Evolutionary conservation across 345 rosid genomes (phyloP).

Genomic region (Cochlearia excelsa): DNA sequence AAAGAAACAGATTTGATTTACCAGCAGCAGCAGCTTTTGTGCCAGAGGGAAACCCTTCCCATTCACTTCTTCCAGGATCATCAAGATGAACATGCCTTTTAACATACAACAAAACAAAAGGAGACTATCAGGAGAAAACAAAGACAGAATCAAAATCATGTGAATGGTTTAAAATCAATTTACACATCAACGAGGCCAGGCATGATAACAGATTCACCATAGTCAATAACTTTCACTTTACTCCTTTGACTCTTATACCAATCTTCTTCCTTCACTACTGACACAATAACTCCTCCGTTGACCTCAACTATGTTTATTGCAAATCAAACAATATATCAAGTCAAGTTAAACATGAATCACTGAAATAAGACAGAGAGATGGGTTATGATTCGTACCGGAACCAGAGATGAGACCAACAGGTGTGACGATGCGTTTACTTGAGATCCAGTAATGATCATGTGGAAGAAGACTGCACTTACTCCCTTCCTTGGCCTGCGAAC

Average conservation of each 20-base stretch:
- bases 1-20: conserved; percentile 28
- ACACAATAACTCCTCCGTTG: conserved; percentile 50
- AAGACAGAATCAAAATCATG: not conserved
- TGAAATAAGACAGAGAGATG: too few relatives aligned
- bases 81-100: conserved; percentile 88
- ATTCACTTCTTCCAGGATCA: conserved; percentile 96
- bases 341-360: too few relatives aligned
- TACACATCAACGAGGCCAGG: conserved; percentile 96
- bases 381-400: conserved; percentile 51
- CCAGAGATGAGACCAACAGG: conserved; percentile 66
- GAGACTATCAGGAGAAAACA: conserved; percentile 1
- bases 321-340: too few relatives aligned
- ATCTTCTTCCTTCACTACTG: conserved; percentile 59
- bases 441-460: conserved; percentile 64
- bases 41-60: conserved; percentile 98
- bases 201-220: conserved; percentile 88
- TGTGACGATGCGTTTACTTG: conserved; percentile 69
- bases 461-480: conserved; percentile 71
- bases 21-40: conserved; percentile 99
- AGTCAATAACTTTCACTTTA: conserved; percentile 52
- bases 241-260: conserved; percentile 48
- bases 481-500: conserved; percentile 39
- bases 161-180: conserved; percentile 21
- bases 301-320: conserved; percentile 53
- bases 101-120: conserved; percentile 12